These are phyloP conservation scores for Mucor velutinosus DNA, from an alignment of 371 early-diverging fungal genomes.

Conservation along the genomic window DNA sequence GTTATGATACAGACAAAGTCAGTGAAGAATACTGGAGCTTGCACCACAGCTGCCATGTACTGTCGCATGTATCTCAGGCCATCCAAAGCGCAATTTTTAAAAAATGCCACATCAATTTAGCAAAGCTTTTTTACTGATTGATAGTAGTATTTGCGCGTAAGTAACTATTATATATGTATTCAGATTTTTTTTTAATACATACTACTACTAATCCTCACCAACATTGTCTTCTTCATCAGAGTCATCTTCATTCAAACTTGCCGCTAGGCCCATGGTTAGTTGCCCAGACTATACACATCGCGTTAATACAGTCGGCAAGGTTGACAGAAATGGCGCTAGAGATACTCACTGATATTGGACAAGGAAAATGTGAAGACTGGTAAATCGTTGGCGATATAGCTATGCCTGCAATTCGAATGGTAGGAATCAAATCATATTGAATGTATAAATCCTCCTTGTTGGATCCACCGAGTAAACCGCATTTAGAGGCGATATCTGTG, in stretches of 20 bases:
- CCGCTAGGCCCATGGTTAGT: not conserved
- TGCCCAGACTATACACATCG: not conserved
- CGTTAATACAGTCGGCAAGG: not conserved
- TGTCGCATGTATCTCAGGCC: too few species aligned
- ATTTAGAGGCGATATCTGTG: constrained; percentile 34
- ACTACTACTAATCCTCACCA: not conserved
- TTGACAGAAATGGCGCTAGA: not conserved
- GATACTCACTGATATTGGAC: constrained; percentile 19
- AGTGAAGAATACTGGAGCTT: too few species aligned
- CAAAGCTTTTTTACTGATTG: too few species aligned
- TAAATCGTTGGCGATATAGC: constrained; percentile 7
- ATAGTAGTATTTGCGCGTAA: not conserved
- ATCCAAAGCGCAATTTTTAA: too few species aligned
- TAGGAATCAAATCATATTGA: constrained; percentile 44
- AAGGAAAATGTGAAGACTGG: constrained; percentile 12
- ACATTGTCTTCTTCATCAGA: not conserved
- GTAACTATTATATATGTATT: not conserved
- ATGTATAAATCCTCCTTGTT: constrained; percentile 15
- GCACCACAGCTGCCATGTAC: too few species aligned
- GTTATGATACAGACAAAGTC: too few species aligned
- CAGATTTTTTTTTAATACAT: not conserved
- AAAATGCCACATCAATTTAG: too few species aligned
- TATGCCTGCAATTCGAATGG: constrained; percentile 29
- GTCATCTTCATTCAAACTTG: not conserved
- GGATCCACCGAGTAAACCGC: constrained; percentile 23